A percentile compares a stretch with the other conserved stretches of the same genome.
Evolutionary conservation across 495 filamentous ascomycete genomes (phyloP).

Genomic region (Penicillium angulare): DNA sequence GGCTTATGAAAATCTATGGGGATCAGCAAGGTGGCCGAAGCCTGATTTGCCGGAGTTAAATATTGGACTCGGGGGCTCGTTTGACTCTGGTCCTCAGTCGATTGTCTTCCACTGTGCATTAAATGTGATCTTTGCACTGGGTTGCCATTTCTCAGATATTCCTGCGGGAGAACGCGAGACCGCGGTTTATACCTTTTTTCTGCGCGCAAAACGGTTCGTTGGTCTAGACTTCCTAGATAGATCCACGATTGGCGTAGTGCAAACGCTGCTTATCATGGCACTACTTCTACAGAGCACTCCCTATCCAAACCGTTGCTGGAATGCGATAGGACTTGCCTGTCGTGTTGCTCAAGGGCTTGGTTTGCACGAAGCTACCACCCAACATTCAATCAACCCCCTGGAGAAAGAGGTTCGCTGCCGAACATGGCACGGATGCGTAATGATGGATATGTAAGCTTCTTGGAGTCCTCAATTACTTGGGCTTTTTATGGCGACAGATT

Average conservation of each 20-base stretch:
- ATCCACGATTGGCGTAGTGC: slow-evolving; percentile 43
- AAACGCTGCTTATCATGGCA: slow-evolving; percentile 43
- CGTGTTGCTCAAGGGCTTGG: slow-evolving; percentile 48
- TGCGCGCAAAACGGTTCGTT: slow-evolving; percentile 42
- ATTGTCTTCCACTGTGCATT: slow-evolving; percentile 46
- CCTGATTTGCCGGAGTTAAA: slow-evolving; percentile 21
- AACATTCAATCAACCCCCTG: slow-evolving; percentile 22
- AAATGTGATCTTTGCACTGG: slow-evolving; percentile 45
- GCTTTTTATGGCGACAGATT: neutral
- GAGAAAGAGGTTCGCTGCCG: slow-evolving; percentile 44
- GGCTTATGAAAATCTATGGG: slow-evolving; percentile 46
- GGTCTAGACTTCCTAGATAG: slow-evolving; percentile 45
- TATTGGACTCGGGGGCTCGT: slow-evolving; percentile 40
- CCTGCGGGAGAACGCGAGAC: slow-evolving; percentile 31
- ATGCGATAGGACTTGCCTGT: slow-evolving; percentile 46
- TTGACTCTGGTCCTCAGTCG: slow-evolving; percentile 37
- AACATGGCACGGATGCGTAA: slow-evolving; percentile 50
- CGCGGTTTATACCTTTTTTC: slow-evolving; percentile 42
- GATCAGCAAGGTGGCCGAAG: slow-evolving; percentile 20
- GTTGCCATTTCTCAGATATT: slow-evolving; percentile 45
- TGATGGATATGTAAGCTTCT: slow-evolving; percentile 44
- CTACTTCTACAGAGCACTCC: slow-evolving; percentile 46
- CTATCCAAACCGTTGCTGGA: slow-evolving; percentile 48
- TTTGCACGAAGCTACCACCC: slow-evolving; percentile 36
- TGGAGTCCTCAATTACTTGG: neutral